Evolutionary conservation across 805 yeast genomes (phyloP), one percentile per base, ranked within the genome.

Genomic region (Kluyveromyces siamensis): DNA sequence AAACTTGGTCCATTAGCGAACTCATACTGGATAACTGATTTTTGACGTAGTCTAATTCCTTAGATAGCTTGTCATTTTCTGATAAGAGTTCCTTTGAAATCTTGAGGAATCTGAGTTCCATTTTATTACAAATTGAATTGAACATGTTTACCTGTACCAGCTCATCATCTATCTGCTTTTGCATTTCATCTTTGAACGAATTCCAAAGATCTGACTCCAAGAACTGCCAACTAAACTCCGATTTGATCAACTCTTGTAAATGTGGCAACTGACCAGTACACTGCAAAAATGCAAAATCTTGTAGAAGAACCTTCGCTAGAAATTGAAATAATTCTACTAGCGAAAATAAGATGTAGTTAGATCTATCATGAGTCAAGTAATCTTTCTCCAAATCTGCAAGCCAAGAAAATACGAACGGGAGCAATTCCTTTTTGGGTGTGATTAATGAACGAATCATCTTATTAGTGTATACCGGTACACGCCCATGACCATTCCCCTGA

Each of bases 261-360:
- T 63, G 62, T 42, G 63, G 51, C 17, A 62, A 41, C 14, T 45
- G 40, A 17, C 60, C 52, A 45, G 58, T 54, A 37, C 57, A 53
- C 45, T 56, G 61, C 21, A 63, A 47, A 43, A 50, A 61, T 37
- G 56, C 55, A 30, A 65, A 42, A 52, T 65, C 69, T 48, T 65
- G 69, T 8, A 65, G 50, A 6, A 62, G 51, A 3, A 59, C 51
- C 19, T 50, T 55, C 2, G 60, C 68, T 47, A 65, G 50, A 44
- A 60, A 65, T 42, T 65, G 63, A 40, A 65, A 65, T 39, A 65
- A 46, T 51, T 65, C 69, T 41, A 59, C 55, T 16, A 65, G 50
- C 2, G 68, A 62, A 47, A 60, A 59, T 41, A 65, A 43, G 44
- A 58, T 58, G 50, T 65, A 65, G 47, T 64, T 65, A 6, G 66